phyloP scores from a whole-genome alignment of 83 land plant genomes.

The Thuja plicata region DNA sequence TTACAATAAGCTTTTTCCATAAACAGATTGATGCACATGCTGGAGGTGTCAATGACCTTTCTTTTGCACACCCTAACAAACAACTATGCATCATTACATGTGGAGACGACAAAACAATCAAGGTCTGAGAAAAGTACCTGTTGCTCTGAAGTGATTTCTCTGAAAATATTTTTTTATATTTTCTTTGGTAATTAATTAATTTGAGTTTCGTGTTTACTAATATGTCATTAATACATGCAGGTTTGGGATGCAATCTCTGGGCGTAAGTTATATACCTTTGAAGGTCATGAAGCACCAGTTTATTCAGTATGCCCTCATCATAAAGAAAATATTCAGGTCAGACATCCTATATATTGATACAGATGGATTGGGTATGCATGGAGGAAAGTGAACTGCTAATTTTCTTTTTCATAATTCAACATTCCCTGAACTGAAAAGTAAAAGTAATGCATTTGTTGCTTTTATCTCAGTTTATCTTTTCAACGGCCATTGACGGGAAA shows the following conservation, averaged over 20 bases:
- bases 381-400: not conserved
- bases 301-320: conserved; percentile 70
- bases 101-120: conserved; percentile 87
- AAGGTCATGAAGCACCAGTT: conserved; percentile 75
- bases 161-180: not conserved
- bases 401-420: not conserved
- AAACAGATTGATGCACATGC: conserved; percentile 81
- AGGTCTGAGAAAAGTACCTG: conserved; percentile 35
- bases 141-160: not conserved
- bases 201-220: not conserved
- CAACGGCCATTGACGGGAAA: conserved; percentile 79
- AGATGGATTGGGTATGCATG: not conserved
- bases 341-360: conserved; percentile 2
- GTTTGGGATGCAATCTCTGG: conserved; percentile 74
- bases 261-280: conserved; percentile 51
- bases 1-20: not conserved
- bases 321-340: conserved; percentile 70
- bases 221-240: conserved; percentile 16
- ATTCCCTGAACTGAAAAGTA: not conserved
- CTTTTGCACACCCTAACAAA: conserved; percentile 76
- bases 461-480: conserved; percentile 56
- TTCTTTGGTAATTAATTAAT: not conserved
- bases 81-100: conserved; percentile 77
- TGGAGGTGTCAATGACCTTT: conserved; percentile 81
- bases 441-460: not conserved